These are phyloP conservation scores for Pseudogymnoascus sp. DNA, from an alignment of 2,329 filamentous ascomycete species.

Conservation along the genomic window DNA sequence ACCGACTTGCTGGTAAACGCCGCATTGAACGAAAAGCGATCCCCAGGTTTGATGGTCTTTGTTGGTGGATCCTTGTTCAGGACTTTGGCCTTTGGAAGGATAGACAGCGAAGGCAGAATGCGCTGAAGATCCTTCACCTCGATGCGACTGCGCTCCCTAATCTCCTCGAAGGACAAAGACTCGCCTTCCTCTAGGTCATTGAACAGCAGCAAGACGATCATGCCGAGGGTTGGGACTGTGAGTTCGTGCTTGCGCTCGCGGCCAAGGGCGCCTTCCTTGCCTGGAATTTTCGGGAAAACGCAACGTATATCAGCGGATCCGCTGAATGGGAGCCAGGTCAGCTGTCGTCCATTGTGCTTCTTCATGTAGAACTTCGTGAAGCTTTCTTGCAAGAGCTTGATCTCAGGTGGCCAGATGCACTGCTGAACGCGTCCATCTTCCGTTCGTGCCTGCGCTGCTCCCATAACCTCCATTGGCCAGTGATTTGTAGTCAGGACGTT, in stretches of 20 bases:
- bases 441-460: constrained; percentile 44
- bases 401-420: constrained; percentile 67
- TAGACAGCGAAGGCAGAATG: constrained; percentile 72
- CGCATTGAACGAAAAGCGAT: constrained; percentile 76
- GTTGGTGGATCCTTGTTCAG: constrained; percentile 72
- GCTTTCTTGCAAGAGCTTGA: constrained; percentile 69
- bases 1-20: constrained; percentile 74
- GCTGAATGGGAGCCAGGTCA: constrained; percentile 68
- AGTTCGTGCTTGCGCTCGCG: constrained; percentile 75
- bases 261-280: constrained; percentile 57
- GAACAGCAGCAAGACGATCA: constrained; percentile 84
- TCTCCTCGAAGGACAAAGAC: constrained; percentile 61
- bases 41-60: constrained; percentile 67
- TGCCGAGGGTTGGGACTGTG: constrained; percentile 85
- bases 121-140: constrained; percentile 64
- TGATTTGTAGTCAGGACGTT: constrained; percentile 87
- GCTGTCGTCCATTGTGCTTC: constrained; percentile 77
- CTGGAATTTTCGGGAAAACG: constrained; percentile 62
- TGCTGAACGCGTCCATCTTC: constrained; percentile 37
- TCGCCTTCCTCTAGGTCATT: constrained; percentile 59
- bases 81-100: constrained; percentile 75
- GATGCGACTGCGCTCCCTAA: constrained; percentile 75
- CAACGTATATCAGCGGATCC: constrained; percentile 84
- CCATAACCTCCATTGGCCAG: constrained; percentile 89
- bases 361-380: constrained; percentile 85